Percentiles rank a stretch among this genome's conserved stretches.
Conservation (phyloP, 2,329 filamentous ascomycete genomes). For the Alternaria ventricosa region DNA sequence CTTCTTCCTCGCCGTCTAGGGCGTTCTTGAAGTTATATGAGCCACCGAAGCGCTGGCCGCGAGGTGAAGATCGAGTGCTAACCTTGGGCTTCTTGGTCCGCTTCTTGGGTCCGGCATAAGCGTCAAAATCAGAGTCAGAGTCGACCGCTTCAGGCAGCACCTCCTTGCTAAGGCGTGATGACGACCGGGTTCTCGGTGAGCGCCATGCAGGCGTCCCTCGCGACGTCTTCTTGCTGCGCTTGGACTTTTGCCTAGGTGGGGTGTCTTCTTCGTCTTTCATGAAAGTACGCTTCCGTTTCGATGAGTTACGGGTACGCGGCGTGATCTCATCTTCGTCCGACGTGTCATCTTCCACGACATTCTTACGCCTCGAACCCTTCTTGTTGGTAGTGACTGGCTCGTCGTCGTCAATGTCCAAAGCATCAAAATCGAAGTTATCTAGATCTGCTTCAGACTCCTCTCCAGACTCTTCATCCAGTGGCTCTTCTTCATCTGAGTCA, state of each 20-base stretch:
- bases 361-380: neutral
- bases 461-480: neutral
- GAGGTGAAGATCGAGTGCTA: conserved; percentile 4
- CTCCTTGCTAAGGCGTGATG: neutral
- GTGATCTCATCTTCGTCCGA: neutral
- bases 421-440: neutral
- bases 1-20: neutral
- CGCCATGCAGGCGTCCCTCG: neutral
- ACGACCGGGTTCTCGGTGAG: neutral
- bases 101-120: conserved; percentile 7
- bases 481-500: neutral
- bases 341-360: neutral
- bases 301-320: neutral
- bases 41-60: neutral
- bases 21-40: neutral
- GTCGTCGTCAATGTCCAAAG: neutral
- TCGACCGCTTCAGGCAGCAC: neutral
- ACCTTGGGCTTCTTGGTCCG: neutral
- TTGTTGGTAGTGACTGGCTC: neutral
- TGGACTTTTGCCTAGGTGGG: neutral
- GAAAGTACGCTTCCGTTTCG: neutral
- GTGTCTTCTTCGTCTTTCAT: neutral
- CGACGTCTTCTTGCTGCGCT: neutral
- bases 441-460: neutral
- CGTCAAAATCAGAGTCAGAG: conserved; percentile 12